Base-by-base conservation (phyloP, 2,329 filamentous ascomycete species). In the Clarireedia hainanense region DNA sequence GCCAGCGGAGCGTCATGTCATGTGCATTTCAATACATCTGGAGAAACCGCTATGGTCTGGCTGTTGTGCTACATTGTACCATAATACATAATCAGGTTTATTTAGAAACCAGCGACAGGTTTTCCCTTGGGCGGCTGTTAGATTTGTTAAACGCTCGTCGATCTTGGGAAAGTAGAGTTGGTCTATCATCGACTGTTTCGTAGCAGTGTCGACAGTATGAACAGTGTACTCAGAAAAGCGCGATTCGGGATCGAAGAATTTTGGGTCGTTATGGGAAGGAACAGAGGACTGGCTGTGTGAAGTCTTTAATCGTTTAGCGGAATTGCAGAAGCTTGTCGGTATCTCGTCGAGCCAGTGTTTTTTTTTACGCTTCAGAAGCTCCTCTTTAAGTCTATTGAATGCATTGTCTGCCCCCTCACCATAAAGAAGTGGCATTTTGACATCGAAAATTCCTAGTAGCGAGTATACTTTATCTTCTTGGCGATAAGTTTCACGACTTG, bases 351-450 rank as follows among this genome's bases (percentile, higher is more conserved):
- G 54, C 5, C 36, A 12, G 47, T 17, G 59, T 59, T 60, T 60
- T 30, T 45, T 58, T 53, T 12, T 0, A 47, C 27, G 52, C 37
- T 57, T 59, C 3, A 48, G 4, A n/a, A 74, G 69, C 24, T 73
- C 68, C 14, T 67, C 58, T 23, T 70, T 67, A 0, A 74, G 60
- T 6, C 72, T 63, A 0, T 45, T 23, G 26, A 73, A 73, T 1
- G 73, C 68, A 0, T 61, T 64, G 12, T 55, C 6, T 0, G 17
- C 5, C 0, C 70, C 68, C 42, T 74, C 71, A 1, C 74, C 56
- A 55, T 77, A 77, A 0, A 76, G 46, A 1, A 75, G 60, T 0
- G 74, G 67, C 70, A 78, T 75, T 36, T 71, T 69, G 20, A 77
- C 65, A 1, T 67, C 64, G 40, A 77, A 76, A 0, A 77, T 66